Base-by-base conservation (phyloP, 148 eudicot species). In the Rheum nobile region DNA sequence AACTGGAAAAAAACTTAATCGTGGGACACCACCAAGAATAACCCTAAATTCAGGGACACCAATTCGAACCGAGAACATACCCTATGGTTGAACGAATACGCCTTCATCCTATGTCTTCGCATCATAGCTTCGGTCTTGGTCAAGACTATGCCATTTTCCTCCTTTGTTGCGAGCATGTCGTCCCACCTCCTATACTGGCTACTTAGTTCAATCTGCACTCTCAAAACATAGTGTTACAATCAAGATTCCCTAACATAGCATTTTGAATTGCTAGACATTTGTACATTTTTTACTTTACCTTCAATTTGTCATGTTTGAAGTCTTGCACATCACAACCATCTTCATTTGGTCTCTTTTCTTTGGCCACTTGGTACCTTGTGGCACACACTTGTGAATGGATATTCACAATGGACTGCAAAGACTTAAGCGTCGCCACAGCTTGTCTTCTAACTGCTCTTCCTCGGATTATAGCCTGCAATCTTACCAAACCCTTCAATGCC, bases 401-500 rank as follows among this genome's bases (percentile, higher is more conserved):
- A 28, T 75, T 85, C 21, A 90, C 88, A 71, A 91, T 77, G 28
- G 97, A 85, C 63, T 91, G 89, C 85, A 91, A 85, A 52, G 85
- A 85, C 74, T 84, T 91, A 11, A 91, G 85, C 12, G 92, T 89
- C 3, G 82, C 78, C 63, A 85, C 82, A 1, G 95, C 89, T 75
- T 88, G 97, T 54, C 87, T 85, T 47, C 97, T 78, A 44, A 91
- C 97, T 16, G 86, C 85, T 65, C 82, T 72, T 37, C 97, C 97
- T 48, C 97, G 78, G 21, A 91, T 85, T 1, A 89, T 84, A 14
- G 97, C 95, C 80, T 91, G 97, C 52, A 91, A 92, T 78, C 74
- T 88, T 61, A 91, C 97, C 8, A 91, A 79, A 55, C 95, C 97
- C 81, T 84, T 91, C 75, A 91, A 72, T 72, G 97, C 97, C 24